Conservation (phyloP, 768 basidiomycete species). For the Pleurotus pulmonarius region DNA sequence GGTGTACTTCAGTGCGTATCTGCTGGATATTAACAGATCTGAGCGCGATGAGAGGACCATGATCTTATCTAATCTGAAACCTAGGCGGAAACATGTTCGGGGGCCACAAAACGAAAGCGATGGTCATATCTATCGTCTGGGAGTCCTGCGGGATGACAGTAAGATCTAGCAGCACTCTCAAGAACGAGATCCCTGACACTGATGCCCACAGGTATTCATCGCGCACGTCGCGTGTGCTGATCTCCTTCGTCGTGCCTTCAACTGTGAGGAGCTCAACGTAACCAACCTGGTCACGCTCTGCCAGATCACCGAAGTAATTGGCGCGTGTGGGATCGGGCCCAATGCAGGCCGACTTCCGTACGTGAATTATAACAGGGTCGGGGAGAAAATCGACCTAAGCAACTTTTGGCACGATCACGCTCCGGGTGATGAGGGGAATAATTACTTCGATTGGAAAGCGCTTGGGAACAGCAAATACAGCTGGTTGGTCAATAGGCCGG, state of each 20-base stretch:
- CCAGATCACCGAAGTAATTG: slow-evolving; percentile 18
- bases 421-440: neutral
- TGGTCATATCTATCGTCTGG: slow-evolving; percentile 12
- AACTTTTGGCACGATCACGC: slow-evolving; percentile 15
- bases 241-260: slow-evolving; percentile 18
- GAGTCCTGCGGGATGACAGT: slow-evolving; percentile 12
- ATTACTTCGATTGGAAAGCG: slow-evolving; percentile 18
- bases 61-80: neutral
- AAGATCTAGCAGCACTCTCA: neutral
- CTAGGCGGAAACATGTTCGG: slow-evolving; percentile 9
- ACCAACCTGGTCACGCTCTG: slow-evolving; percentile 10
- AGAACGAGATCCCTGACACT: neutral
- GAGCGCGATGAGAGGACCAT: no score
- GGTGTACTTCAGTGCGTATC: neutral
- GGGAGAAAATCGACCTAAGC: slow-evolving; percentile 16
- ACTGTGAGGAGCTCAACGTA: slow-evolving; percentile 8
- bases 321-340: slow-evolving; percentile 14
- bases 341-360: slow-evolving; percentile 14
- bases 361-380: slow-evolving; percentile 18
- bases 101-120: neutral
- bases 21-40: no score
- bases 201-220: slow-evolving; percentile 7
- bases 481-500: slow-evolving; percentile 18
- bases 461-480: slow-evolving; percentile 10
- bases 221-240: slow-evolving; percentile 15